These are phyloP conservation scores for apple (Malus domestica) DNA, from an alignment of 306 rosid genomes.

Conservation along the genomic window DNA sequence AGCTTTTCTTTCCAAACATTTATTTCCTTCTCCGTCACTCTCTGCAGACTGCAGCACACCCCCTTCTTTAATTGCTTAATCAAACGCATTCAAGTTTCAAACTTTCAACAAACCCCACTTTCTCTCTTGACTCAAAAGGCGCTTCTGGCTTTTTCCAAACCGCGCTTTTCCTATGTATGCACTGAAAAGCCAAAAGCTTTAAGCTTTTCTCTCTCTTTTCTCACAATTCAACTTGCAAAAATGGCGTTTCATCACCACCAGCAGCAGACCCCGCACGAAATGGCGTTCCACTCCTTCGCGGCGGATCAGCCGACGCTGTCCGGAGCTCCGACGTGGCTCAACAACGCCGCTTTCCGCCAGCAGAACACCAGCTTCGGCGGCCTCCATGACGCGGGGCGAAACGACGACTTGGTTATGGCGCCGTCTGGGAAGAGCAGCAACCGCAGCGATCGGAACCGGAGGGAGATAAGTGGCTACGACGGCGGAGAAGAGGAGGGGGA, in stretches of 20 bases:
- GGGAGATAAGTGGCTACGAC: slow-evolving; percentile 6
- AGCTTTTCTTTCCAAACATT: neutral
- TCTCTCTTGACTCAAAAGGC: neutral
- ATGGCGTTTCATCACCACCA: slow-evolving; percentile 62
- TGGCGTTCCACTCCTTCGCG: slow-evolving; percentile 48
- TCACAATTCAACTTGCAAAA: neutral
- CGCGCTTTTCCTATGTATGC: neutral
- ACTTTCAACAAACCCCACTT: neutral
- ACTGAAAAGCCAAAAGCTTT: neutral
- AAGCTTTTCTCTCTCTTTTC: neutral
- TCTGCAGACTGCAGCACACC: neutral
- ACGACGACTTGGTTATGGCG: slow-evolving; percentile 19
- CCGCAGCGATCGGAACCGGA: slow-evolving; percentile 22
- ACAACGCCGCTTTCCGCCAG: slow-evolving; percentile 40
- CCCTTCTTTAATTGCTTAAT: neutral
- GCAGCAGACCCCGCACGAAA: slow-evolving; percentile 30
- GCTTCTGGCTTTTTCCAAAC: neutral
- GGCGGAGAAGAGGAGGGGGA: slow-evolving; percentile 9
- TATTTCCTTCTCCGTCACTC: neutral
- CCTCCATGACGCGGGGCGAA: slow-evolving; percentile 23
- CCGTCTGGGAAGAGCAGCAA: slow-evolving; percentile 18
- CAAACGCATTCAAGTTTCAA: neutral
- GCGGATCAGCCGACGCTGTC: slow-evolving; percentile 14
- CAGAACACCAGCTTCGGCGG: slow-evolving; percentile 32
- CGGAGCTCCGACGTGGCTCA: slow-evolving; percentile 48